phyloP scores from a whole-genome alignment of 768 basidiomycete genomes.

The Phlegmacium glaucopus region DNA sequence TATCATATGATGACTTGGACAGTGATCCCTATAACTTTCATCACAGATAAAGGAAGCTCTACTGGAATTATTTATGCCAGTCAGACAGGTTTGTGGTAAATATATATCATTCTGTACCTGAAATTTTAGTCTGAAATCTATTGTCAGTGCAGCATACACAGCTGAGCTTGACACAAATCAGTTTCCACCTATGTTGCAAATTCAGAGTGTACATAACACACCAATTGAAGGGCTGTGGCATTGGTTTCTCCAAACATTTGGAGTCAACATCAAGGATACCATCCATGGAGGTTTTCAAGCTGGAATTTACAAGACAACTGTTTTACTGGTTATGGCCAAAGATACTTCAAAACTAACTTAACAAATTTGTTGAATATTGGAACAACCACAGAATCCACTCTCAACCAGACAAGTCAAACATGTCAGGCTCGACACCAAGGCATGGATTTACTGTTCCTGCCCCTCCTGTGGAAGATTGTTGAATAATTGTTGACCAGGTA shows the following conservation, averaged over 20 bases:
- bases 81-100: too few relatives aligned
- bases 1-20: too few relatives aligned
- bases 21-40: too few relatives aligned
- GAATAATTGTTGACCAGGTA: constrained; percentile 11
- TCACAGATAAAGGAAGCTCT: too few relatives aligned
- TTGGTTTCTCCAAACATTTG: constrained; percentile 20
- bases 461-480: constrained; percentile 9
- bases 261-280: constrained; percentile 15
- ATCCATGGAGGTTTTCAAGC: constrained; percentile 8
- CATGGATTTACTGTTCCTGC: constrained; percentile 15
- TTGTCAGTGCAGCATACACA: constrained; percentile 15
- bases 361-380: constrained; percentile 24
- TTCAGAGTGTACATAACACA: constrained; percentile 23
- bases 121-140: too few relatives aligned
- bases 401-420: constrained; percentile 20
- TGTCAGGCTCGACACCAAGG: constrained; percentile 20
- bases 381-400: constrained; percentile 20
- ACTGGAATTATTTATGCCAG: too few relatives aligned
- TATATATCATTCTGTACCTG: too few relatives aligned
- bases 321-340: constrained; percentile 28
- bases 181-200: constrained; percentile 15
- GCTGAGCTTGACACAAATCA: constrained; percentile 14
- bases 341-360: constrained; percentile 20
- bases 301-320: constrained; percentile 11
- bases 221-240: constrained; percentile 24